Base-by-base conservation (phyloP, 2,329 filamentous ascomycete genomes). In the Penicillium freii region DNA sequence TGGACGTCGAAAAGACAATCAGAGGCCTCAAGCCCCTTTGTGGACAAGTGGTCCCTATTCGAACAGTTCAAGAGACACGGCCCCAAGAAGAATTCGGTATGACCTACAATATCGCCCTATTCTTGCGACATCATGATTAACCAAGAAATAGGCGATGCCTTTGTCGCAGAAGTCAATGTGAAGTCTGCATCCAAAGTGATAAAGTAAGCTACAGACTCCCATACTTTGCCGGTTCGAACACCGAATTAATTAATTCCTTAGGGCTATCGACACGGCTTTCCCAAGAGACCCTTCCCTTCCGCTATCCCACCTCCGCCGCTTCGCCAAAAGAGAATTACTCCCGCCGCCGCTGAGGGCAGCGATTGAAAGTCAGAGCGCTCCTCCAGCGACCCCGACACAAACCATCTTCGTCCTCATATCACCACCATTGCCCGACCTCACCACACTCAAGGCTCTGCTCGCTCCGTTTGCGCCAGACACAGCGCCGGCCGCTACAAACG, bases 151-250 rank as follows among this genome's bases (percentile, higher is more conserved):
- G 77, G 63, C 31, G 71, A 77, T 50, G 77, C 77, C 15, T 77
- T 76, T 53, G 73, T 76, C 47, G 73, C 73, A 21, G 77, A 78
- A 65, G 74, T 80, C 55, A 73, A 76, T 43, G 68, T 77, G 45
- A 78, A 76, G 66, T 68, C 70, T 51, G 77, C 77, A 10, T 75
- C 75, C 19, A 76, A 75, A 59, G 75, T 77, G 45, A 67, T 76
- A 50, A 76, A 78, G 77, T 78, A 64, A 57, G 72, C 58, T 25
- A 27, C 48, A 5, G 17, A 36, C 13, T 23, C 10, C 34, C 7
- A 2, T 15, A 6, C 25, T 39, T 36, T 11, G 21, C 11, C 9
- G 15, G 4, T 4, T 5, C 19, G 21, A 36, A 19, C 5, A 11
- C 5, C n/a, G 27, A 25, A 38, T 29, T 40, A 33, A 49, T n/a